Evolutionary conservation across 148 eudicot species (phyloP).

Genomic region (Rhododendron williamsianum): DNA sequence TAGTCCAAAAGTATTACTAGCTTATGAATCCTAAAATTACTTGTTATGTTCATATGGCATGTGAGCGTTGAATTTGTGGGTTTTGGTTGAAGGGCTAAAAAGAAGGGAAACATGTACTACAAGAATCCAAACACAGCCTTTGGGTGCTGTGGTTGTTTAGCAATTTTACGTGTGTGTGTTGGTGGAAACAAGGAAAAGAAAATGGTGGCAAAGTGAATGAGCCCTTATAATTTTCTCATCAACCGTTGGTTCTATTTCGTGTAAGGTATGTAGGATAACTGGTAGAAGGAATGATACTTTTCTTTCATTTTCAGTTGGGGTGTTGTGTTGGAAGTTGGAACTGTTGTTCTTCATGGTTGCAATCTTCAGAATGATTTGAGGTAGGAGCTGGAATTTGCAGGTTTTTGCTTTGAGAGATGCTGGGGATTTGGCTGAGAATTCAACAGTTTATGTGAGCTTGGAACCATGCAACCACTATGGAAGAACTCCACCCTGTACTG

Average conservation of each 20-base stretch:
- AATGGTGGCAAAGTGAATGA: not conserved
- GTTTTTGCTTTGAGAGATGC: conserved; percentile 93
- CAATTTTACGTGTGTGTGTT: not conserved
- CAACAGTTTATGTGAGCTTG: conserved; percentile 91
- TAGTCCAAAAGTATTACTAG: not conserved
- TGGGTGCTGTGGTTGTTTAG: not conserved
- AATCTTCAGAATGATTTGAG: conserved; percentile 12
- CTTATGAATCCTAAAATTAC: not conserved
- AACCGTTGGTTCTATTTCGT: not conserved
- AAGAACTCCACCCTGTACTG: conserved; percentile 88
- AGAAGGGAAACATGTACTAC: not conserved
- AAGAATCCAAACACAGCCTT: not conserved
- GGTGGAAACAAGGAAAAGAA: not conserved
- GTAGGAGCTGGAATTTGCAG: conserved; percentile 35
- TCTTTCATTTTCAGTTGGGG: not conserved
- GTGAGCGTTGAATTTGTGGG: not conserved
- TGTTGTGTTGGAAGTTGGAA: not conserved
- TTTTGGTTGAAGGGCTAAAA: not conserved
- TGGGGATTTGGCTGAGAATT: conserved; percentile 81
- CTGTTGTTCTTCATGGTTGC: conserved; percentile 3
- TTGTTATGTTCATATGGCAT: not conserved
- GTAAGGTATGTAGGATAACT: not conserved
- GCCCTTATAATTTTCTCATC: not conserved
- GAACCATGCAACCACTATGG: conserved; percentile 98
- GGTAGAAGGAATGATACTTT: too few species aligned